A percentile compares a stretch with the other conserved stretches of the same genome.
phyloP scores from a whole-genome alignment of 495 filamentous ascomycete genomes.

The Diplogelasinospora grovesii region DNA sequence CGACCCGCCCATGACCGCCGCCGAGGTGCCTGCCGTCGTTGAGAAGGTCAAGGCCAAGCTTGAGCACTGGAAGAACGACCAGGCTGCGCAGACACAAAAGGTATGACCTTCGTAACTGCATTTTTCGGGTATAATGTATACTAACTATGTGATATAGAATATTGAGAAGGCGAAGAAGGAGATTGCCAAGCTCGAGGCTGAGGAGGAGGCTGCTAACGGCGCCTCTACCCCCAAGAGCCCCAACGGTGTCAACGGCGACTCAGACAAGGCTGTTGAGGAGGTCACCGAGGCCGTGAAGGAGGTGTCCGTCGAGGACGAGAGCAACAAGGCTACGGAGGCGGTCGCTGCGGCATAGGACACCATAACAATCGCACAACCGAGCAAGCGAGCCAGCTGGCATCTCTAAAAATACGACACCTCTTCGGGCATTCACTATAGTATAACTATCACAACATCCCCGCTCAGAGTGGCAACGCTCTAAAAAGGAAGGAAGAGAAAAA shows the following conservation, averaged over 20 bases:
- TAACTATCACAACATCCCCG: no score
- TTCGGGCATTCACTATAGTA: no score
- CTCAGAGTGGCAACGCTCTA: no score
- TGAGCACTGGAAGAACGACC: slow-evolving; percentile 86
- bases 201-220: slow-evolving; percentile 36
- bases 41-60: slow-evolving; percentile 92
- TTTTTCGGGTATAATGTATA: neutral
- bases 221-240: slow-evolving; percentile 32
- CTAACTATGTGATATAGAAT: slow-evolving; percentile 49
- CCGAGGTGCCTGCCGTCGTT: slow-evolving; percentile 65
- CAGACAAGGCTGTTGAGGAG: slow-evolving; percentile 33
- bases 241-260: slow-evolving; percentile 31
- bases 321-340: slow-evolving; percentile 56
- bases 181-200: slow-evolving; percentile 54
- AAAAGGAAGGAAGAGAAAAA: no score
- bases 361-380: no score
- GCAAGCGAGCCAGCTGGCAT: no score
- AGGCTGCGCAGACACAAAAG: slow-evolving; percentile 84
- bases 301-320: slow-evolving; percentile 62
- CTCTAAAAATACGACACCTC: no score
- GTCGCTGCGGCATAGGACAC: slow-evolving; percentile 15
- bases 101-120: slow-evolving; percentile 43
- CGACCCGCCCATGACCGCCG: slow-evolving; percentile 76
- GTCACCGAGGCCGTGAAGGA: slow-evolving; percentile 58
- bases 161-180: slow-evolving; percentile 68